phyloP scores from a whole-genome alignment of 106 monocot species.

The Acanthochlamys bracteata region DNA sequence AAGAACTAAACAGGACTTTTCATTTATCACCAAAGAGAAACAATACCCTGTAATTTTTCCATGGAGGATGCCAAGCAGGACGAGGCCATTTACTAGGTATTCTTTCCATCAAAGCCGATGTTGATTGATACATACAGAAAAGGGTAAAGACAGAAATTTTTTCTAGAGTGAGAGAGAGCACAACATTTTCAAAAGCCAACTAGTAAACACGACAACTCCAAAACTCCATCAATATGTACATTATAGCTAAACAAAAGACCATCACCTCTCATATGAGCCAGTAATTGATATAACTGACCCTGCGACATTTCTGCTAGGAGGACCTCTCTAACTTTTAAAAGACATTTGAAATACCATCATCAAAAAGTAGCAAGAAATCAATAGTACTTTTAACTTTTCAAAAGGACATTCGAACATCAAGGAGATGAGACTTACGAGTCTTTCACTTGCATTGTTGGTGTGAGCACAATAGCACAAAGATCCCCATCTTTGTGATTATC shows the following conservation, averaged over 20 bases:
- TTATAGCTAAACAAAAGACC: background rate
- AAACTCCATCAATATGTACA: background rate
- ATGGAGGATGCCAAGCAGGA: conserved; percentile 93
- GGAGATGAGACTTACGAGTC: conserved; percentile 43
- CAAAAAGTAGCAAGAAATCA: background rate
- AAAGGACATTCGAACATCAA: background rate
- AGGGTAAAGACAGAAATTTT: too few relatives aligned
- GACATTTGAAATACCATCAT: background rate
- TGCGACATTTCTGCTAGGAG: conserved; percentile 28
- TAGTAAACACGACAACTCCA: too few relatives aligned
- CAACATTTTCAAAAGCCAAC: too few relatives aligned
- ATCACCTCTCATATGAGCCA: conserved; percentile 68
- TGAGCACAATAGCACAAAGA: conserved; percentile 37
- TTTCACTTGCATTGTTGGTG: conserved; percentile 46
- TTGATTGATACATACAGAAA: conserved; percentile 34
- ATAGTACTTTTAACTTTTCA: background rate
- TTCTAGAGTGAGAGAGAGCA: too few relatives aligned
- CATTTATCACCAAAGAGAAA: background rate
- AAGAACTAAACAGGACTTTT: background rate
- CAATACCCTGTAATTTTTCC: conserved; percentile 88
- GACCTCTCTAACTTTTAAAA: conserved; percentile 33
- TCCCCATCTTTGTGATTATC: conserved; percentile 31
- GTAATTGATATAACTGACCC: conserved; percentile 43
- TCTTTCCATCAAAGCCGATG: conserved; percentile 87
- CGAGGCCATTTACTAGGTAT: conserved; percentile 95